Base-by-base conservation (phyloP, 257 asterid genomes). In the Przewalskia tangutica region DNA sequence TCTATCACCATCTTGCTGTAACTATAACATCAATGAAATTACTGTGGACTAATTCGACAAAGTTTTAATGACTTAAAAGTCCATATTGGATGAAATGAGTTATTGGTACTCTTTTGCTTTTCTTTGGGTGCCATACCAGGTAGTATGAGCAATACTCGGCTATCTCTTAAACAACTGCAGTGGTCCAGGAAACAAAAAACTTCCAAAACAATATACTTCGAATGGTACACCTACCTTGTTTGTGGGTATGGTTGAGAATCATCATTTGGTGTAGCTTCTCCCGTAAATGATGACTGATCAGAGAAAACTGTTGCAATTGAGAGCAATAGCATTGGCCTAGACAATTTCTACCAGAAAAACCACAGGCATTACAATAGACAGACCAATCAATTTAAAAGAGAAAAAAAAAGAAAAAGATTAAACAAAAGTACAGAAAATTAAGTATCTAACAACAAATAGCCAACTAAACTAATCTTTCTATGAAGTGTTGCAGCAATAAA, bases 251-350 rank as follows among this genome's bases (percentile, higher is more conserved):
- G 83, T 83, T 71, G 86, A 81, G 84, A 66, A 73, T 60, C 82
- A 81, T 54, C 76, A 48, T 58, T 38, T 51, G 81, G 63, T 76
- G 82, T 34, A 2, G 82, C 10, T 14, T 85, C 89, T 14, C 81
- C 51, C 0, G 48, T 13, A 77, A 77, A 82, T 65, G 71, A 71
- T 68, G 84, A 81, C 75, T 83, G 70, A 79, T 86, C 87, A 18
- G 88, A 83, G 85, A 88, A 88, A 76, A 85, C 32, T n/a, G 91
- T 85, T 68, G 91, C 86, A 32, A 88, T 82, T 71, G 89, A 83
- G 68, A 88, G 91, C 78, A 65, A 77, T 64, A 88, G 60, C 89
- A 88, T 88, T 70, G 91, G 91, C 87, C 87, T 84, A 71, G 88
- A 88, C 75, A 86, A 83, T 85, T 81, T 85, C 91, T 88, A 71